phyloP scores from a whole-genome alignment of 768 basidiomycete genomes.

The Leucocoprinus birnbaumii region DNA sequence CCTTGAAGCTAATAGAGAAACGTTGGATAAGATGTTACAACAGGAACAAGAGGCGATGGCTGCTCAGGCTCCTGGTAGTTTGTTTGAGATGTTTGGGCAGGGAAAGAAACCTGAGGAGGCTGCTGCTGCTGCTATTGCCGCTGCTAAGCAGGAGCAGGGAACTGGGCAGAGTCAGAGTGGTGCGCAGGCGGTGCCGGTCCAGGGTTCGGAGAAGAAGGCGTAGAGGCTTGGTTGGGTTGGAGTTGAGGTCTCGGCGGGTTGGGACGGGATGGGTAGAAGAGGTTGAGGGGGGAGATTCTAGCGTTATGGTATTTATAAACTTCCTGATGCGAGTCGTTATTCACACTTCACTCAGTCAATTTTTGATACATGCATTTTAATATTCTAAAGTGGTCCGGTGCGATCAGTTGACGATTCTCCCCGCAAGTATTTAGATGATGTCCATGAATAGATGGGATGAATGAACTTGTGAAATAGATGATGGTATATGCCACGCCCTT shows the following conservation, averaged over 20 bases:
- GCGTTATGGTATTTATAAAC: conserved; percentile 7
- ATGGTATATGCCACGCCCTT: too few relatives aligned
- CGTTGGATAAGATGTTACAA: conserved; percentile 21
- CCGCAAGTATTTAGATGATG: too few relatives aligned
- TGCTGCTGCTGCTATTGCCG: too few relatives aligned
- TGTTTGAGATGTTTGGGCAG: conserved; percentile 46
- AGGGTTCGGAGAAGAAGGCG: conserved; percentile 5
- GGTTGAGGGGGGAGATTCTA: not conserved
- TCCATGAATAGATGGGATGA: too few relatives aligned
- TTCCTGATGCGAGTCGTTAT: not conserved
- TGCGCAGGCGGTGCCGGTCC: not conserved
- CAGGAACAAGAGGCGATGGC: conserved; percentile 37
- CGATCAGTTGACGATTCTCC: too few relatives aligned
- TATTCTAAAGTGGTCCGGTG: too few relatives aligned
- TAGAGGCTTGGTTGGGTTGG: not conserved
- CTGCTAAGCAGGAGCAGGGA: too few relatives aligned
- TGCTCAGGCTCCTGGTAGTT: conserved; percentile 38
- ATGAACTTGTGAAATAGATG: too few relatives aligned
- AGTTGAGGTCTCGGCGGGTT: not conserved
- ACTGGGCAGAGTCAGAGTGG: not conserved
- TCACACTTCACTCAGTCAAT: conserved; percentile 6
- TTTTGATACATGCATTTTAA: not conserved
- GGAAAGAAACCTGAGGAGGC: conserved; percentile 11
- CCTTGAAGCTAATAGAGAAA: conserved; percentile 36
- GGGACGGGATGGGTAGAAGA: not conserved